Conservation (phyloP, 805 yeast species). For the Suhomyces kilbournensis region DNA sequence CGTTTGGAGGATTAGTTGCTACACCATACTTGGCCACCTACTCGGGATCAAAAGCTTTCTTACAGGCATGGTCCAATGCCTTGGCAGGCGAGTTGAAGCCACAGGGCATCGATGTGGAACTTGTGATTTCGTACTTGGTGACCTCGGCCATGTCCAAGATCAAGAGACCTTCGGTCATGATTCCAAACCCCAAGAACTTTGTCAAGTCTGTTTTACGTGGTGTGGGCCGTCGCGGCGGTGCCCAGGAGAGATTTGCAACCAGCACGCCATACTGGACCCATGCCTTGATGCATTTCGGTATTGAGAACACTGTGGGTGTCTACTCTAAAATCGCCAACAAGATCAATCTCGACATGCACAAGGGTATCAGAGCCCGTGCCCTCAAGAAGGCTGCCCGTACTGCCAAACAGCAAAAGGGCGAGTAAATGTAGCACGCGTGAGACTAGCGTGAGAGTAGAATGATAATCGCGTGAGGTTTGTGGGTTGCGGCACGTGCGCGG, state of each 20-base stretch:
- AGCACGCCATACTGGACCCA: constrained; percentile 92
- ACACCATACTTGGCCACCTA: constrained; percentile 90
- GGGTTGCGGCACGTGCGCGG: constrained; percentile 9
- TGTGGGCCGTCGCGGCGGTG: constrained; percentile 85
- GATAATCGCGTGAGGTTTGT: background rate
- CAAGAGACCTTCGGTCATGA: constrained; percentile 65
- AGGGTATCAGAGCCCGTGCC: constrained; percentile 77
- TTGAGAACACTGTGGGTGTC: constrained; percentile 79
- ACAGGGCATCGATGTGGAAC: constrained; percentile 77
- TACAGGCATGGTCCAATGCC: constrained; percentile 90
- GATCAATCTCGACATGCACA: constrained; percentile 74
- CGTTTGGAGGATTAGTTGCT: constrained; percentile 92
- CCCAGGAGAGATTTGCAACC: constrained; percentile 86
- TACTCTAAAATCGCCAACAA: constrained; percentile 66
- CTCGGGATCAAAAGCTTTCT: constrained; percentile 93
- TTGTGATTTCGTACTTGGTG: constrained; percentile 83
- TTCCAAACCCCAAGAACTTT: constrained; percentile 80
- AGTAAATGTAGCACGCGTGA: background rate
- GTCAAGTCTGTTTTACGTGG: constrained; percentile 67
- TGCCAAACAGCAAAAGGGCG: constrained; percentile 16
- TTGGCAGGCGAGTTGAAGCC: constrained; percentile 78
- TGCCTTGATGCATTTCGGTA: constrained; percentile 83
- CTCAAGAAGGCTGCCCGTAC: constrained; percentile 49
- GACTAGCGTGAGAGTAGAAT: background rate
- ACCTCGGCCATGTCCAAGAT: constrained; percentile 96